Evolutionary conservation across 257 asterid species (phyloP), one percentile per base, ranked within the genome.

Genomic region (Verbena officinalis): DNA sequence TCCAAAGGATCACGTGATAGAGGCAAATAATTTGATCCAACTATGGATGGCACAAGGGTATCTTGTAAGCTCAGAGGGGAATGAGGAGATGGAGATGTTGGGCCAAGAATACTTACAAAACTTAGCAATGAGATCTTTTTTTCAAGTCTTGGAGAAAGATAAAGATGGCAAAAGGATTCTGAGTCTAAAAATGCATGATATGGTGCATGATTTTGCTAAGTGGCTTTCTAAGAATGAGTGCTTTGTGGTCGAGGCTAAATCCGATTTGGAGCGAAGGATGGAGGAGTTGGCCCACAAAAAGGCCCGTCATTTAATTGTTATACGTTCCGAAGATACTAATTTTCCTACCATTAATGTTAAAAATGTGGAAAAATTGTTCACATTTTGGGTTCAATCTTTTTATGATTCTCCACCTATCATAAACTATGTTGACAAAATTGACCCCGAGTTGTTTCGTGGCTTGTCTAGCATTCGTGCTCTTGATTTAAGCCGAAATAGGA

Each of bases 321-420:
- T 88, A 20, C 88, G 96, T 17, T 63, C 74, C 14, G 86, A 85
- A 61, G 87, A 76, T 58, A 56, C 64, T 17, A 62, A 22, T 1
- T 83, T 88, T 17, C 96, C 96, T 4, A 56, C 39, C 12, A 30
- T 85, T n/a, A n/a, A n/a, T 38, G 65, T 64, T 0, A 27, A 27
- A 27, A 70, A 81, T 23, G 70, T 56, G 33, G 83, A 73, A 52
- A 85, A 78, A 45, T 45, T 82, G 27, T 82, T 76, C 65, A 63
- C 84, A 4, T 77, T 85, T 60, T 88, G 90, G 96, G 83, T 88
- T 52, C 94, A 88, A 16, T 83, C 91, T 33, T 88, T 81, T 73
- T 69, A 72, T 31, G 94, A 85, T 16, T 80, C 78, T 7, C 94
- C 94, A 0, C 79, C 83, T 24, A 80, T 88, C 30, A 54, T 81